Percentiles rank a stretch among this genome's conserved stretches.
phyloP scores from a whole-genome alignment of 805 yeast species.

The Starmerella powellii region DNA sequence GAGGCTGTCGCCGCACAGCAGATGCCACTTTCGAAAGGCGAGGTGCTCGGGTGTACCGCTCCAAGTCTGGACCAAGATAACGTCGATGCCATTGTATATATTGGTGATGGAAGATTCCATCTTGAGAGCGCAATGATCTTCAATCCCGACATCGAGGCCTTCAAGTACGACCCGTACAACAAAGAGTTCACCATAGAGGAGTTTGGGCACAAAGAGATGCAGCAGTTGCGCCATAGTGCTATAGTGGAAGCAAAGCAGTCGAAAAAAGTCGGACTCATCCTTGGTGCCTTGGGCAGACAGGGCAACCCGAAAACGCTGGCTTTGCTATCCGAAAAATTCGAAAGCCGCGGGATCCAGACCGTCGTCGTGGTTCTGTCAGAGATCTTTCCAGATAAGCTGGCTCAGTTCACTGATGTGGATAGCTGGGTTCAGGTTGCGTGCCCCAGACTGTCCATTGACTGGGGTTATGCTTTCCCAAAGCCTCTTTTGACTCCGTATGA shows the following conservation, averaged over 20 bases:
- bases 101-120: constrained; percentile 96
- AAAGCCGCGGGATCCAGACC: constrained; percentile 47
- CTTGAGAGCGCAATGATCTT: constrained; percentile 94
- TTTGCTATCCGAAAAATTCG: constrained; percentile 46
- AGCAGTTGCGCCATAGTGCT: constrained; percentile 61
- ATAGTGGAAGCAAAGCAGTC: constrained; percentile 48
- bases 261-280: constrained; percentile 63
- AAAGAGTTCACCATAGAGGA: constrained; percentile 80
- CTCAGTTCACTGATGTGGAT: constrained; percentile 87
- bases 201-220: constrained; percentile 78
- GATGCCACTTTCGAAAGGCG: constrained; percentile 87
- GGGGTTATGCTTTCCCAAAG: constrained; percentile 95
- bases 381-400: constrained; percentile 81
- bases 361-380: constrained; percentile 80
- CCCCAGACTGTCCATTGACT: constrained; percentile 88
- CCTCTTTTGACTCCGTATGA: constrained; percentile 94
- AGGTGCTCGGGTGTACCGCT: constrained; percentile 92
- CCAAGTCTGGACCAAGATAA: constrained; percentile 45
- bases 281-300: constrained; percentile 93
- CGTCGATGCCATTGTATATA: constrained; percentile 69
- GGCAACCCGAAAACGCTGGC: constrained; percentile 72
- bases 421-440: constrained; percentile 97
- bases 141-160: constrained; percentile 86
- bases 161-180: constrained; percentile 87
- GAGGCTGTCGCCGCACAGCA: constrained; percentile 78